These are phyloP conservation scores for Monosiga brevicollis DNA, from an alignment of 78 protist genomes.

Conservation along the genomic window DNA sequence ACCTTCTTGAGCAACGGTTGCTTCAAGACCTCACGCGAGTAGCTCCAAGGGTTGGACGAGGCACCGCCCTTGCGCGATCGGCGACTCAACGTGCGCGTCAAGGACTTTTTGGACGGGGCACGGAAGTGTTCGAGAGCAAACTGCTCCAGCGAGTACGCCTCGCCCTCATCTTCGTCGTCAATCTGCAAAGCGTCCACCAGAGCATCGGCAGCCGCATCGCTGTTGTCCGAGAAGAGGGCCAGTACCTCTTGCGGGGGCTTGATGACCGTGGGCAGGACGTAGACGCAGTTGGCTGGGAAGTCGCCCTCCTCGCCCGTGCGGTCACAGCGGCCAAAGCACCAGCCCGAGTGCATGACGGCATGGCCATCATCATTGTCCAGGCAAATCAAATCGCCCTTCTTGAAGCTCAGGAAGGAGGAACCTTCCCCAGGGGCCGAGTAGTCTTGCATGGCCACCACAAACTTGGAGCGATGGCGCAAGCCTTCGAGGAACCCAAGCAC, in stretches of 20 bases:
- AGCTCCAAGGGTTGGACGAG: not conserved
- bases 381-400: not conserved
- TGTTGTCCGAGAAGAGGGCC: not conserved
- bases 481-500: not conserved
- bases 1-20: not conserved
- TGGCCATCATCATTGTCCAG: not conserved
- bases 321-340: not conserved
- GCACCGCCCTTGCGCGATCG: not conserved
- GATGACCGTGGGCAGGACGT: not conserved
- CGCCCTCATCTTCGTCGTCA: not conserved
- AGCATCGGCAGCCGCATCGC: not conserved
- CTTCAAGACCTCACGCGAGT: not conserved
- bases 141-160: not conserved
- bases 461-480: not conserved
- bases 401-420: not conserved
- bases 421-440: not conserved
- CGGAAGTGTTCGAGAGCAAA: not conserved
- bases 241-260: not conserved
- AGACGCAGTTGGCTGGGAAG: not conserved
- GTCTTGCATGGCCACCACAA: not conserved
- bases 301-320: constrained; percentile 3
- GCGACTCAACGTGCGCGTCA: not conserved
- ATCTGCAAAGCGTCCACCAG: not conserved
- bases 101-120: not conserved
- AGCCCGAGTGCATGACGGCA: not conserved